Evolutionary conservation across 306 rosid species (phyloP).

Genomic region (barrel medic (Medicago truncatula)): MtrunA17r5.0-ANR NC_053043.1:8525501-8526000

Average conservation of each 20-base stretch:
- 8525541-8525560: slow-evolving; percentile 63
- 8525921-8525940: too few relatives aligned
- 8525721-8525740: slow-evolving; percentile 45
- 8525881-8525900: too few relatives aligned
- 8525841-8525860: slow-evolving; percentile 59
- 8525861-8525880: slow-evolving; percentile 13
- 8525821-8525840: slow-evolving; percentile 22
- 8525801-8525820: background rate
- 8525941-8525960: too few relatives aligned
- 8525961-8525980: too few relatives aligned
- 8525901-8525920: too few relatives aligned
- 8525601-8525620: slow-evolving; percentile 34
- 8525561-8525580: slow-evolving; percentile 41
- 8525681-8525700: slow-evolving; percentile 33
- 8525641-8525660: slow-evolving; percentile 42
- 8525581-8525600: slow-evolving; percentile 28
- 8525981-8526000: too few relatives aligned
- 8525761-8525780: slow-evolving; percentile 33
- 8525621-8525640: slow-evolving; percentile 53
- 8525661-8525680: slow-evolving; percentile 46
- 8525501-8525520: slow-evolving; percentile 41
- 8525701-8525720: slow-evolving; percentile 56
- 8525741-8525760: slow-evolving; percentile 33
- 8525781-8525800: slow-evolving; percentile 48
- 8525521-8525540: slow-evolving; percentile 62